phyloP scores from a whole-genome alignment of 441 rosid genomes.

The Syzygium malaccense region DNA sequence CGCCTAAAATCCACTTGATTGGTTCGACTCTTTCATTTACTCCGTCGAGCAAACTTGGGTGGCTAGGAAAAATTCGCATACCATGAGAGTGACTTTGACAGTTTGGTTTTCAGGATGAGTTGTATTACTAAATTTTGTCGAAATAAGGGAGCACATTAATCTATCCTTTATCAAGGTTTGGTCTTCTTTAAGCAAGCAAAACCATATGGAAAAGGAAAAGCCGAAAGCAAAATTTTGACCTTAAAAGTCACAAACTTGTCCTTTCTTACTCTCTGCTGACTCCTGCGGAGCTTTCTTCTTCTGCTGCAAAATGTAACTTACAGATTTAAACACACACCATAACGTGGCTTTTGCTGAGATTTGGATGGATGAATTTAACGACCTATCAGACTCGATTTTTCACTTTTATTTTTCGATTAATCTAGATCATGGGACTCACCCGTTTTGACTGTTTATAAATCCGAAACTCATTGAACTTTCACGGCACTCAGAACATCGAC shows the following conservation, averaged over 20 bases:
- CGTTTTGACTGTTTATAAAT: background rate
- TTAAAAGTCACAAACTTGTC: background rate
- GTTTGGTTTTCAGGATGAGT: background rate
- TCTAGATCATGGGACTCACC: background rate
- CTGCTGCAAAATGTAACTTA: background rate
- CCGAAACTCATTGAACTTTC: background rate
- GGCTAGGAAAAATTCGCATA: background rate
- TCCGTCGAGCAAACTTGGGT: background rate
- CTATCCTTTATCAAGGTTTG: background rate
- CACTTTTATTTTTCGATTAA: background rate
- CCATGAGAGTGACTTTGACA: background rate
- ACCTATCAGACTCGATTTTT: background rate
- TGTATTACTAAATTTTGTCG: background rate
- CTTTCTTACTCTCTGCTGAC: background rate
- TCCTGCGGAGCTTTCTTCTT: background rate
- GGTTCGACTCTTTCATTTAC: background rate
- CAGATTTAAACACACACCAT: background rate
- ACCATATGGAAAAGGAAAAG: background rate
- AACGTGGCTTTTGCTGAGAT: background rate
- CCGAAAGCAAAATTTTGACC: background rate
- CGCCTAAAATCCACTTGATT: background rate
- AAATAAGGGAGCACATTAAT: background rate
- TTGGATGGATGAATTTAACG: background rate
- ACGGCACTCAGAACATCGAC: background rate
- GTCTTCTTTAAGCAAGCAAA: background rate